Conservation (phyloP, 345 rosid genomes). For the Raphanus raphanistrum region DNA sequence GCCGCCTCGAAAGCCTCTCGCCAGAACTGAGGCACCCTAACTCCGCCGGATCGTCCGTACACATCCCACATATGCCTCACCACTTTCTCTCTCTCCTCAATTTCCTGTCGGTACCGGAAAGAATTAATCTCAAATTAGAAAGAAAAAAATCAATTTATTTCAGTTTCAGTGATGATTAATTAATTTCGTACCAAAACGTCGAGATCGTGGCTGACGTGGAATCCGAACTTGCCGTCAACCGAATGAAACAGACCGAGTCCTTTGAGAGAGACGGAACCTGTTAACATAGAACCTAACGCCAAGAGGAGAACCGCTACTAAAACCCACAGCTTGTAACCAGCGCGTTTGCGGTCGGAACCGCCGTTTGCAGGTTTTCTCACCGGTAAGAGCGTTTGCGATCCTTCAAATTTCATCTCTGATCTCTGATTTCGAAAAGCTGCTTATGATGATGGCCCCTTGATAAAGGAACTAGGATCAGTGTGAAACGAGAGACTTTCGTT, state of each 20-base stretch:
- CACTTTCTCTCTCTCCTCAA: slow-evolving; percentile 77
- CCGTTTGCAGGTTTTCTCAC: slow-evolving; percentile 15
- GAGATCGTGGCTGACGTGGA: slow-evolving; percentile 53
- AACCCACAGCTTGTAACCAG: slow-evolving; percentile 70
- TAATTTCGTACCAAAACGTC: slow-evolving; percentile 55
- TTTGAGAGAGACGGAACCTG: slow-evolving; percentile 78
- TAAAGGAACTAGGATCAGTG: slow-evolving; percentile 18
- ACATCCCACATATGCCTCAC: slow-evolving; percentile 84
- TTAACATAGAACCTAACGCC: slow-evolving; percentile 80
- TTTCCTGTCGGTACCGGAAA: slow-evolving; percentile 47
- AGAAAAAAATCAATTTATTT: not conserved
- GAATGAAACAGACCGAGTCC: slow-evolving; percentile 54
- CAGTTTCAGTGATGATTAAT: not conserved
- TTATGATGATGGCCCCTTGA: slow-evolving; percentile 4
- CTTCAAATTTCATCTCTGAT: slow-evolving; percentile 40
- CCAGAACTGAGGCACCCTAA: slow-evolving; percentile 68
- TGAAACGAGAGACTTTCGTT: slow-evolving; percentile 19
- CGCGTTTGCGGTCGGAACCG: slow-evolving; percentile 24
- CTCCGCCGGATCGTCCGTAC: slow-evolving; percentile 58
- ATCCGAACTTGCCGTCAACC: slow-evolving; percentile 37
- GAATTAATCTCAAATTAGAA: not conserved
- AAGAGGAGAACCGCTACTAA: slow-evolving; percentile 65
- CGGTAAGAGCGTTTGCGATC: slow-evolving; percentile 37
- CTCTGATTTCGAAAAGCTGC: not conserved
- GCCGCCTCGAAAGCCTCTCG: slow-evolving; percentile 78